Evolutionary conservation across 345 rosid species (phyloP).

Genomic region (thale cress (Arabidopsis thaliana)): DNA sequence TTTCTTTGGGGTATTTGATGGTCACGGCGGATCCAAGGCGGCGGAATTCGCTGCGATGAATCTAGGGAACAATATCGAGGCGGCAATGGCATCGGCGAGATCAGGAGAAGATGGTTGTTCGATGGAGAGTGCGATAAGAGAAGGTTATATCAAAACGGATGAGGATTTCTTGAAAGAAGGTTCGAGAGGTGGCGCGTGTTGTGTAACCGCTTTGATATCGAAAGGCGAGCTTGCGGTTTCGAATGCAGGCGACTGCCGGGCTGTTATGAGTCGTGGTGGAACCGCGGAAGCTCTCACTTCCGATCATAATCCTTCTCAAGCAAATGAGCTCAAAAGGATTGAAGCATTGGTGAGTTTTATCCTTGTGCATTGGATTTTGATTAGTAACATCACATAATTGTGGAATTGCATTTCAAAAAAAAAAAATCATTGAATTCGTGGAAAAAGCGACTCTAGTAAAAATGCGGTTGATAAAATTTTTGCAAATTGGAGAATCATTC

Average conservation of each 20-base stretch:
- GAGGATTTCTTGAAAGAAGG: slow-evolving; percentile 62
- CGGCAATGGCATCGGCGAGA: slow-evolving; percentile 44
- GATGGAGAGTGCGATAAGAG: slow-evolving; percentile 55
- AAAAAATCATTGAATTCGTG: no score
- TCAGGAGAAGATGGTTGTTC: slow-evolving; percentile 43
- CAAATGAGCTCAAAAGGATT: slow-evolving; percentile 67
- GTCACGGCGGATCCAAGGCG: slow-evolving; percentile 87
- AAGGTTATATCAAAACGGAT: slow-evolving; percentile 71
- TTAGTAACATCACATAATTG: not conserved
- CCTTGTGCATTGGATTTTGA: slow-evolving; percentile 1
- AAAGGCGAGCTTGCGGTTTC: slow-evolving; percentile 66
- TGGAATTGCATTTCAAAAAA: no score
- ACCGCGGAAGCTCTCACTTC: slow-evolving; percentile 78
- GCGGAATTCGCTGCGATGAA: slow-evolving; percentile 78
- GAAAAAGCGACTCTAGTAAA: not conserved
- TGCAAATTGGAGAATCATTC: slow-evolving; percentile 1
- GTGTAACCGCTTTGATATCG: slow-evolving; percentile 72
- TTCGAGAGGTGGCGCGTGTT: slow-evolving; percentile 73
- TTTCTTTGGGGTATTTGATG: slow-evolving; percentile 83
- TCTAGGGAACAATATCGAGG: slow-evolving; percentile 63
- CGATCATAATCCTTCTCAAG: slow-evolving; percentile 75
- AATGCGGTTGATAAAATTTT: not conserved
- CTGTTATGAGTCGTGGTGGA: slow-evolving; percentile 72
- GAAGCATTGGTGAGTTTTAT: slow-evolving; percentile 62
- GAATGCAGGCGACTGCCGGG: slow-evolving; percentile 87